Evolutionary conservation across 768 basidiomycete species (phyloP).

Genomic region (Cystofilobasidium bisporidii): DNA sequence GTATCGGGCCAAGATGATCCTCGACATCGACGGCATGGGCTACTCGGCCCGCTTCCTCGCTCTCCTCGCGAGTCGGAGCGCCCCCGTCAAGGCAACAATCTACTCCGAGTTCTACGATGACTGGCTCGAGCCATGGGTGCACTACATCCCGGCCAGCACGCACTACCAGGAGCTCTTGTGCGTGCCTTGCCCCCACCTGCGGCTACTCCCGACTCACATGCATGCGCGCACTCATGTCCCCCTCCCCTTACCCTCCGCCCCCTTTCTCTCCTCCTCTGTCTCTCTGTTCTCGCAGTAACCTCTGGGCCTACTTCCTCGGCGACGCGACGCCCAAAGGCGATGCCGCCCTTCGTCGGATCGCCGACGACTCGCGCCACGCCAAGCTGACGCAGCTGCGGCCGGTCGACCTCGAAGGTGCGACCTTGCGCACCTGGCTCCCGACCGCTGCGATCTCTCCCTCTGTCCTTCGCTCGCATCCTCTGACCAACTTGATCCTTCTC

Average conservation of each 20-base stretch:
- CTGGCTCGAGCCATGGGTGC: constrained; percentile 23
- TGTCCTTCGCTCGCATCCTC: too few relatives aligned
- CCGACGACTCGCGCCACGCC: neutral
- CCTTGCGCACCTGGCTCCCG: too few relatives aligned
- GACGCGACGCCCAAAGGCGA: constrained; percentile 8
- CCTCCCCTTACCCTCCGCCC: too few relatives aligned
- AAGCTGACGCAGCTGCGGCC: constrained; percentile 4
- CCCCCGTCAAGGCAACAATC: constrained; percentile 15
- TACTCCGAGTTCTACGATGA: constrained; percentile 6
- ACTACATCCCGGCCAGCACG: constrained; percentile 17
- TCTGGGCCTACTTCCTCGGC: constrained; percentile 17
- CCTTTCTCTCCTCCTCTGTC: too few relatives aligned
- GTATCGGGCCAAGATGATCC: constrained; percentile 5
- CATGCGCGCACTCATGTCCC: neutral
- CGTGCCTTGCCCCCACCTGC: neutral
- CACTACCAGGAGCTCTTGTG: constrained; percentile 17
- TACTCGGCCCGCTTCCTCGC: constrained; percentile 21
- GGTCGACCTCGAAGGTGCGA: constrained; percentile 20
- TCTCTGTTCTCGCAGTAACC: neutral
- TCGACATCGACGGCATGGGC: constrained; percentile 23
- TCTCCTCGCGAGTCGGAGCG: constrained; percentile 14
- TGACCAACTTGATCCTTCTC: too few relatives aligned
- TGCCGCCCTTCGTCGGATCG: constrained; percentile 2
- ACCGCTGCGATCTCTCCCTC: too few relatives aligned
- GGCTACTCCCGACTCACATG: neutral